Base-by-base conservation (phyloP, 75 land plant genomes). In the Pinus tabuliformis region DNA sequence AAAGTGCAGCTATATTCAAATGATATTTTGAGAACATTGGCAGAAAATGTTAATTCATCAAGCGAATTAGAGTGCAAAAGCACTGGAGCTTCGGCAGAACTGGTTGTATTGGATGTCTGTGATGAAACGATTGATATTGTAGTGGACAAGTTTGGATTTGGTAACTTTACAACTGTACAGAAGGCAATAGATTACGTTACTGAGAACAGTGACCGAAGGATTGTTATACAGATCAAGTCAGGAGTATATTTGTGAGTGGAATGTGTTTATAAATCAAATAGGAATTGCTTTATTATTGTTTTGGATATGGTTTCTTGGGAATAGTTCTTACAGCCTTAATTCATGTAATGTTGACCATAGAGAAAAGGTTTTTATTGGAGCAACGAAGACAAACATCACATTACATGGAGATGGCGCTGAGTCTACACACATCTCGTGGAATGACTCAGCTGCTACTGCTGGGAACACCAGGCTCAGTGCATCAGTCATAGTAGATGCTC, bases 151-250 rank as follows among this genome's bases (percentile, higher is more conserved):
- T 73, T 77, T 17, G 85, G 91, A 17, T 88, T 83, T 54, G 90
- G 79, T 1, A 82, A 90, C 75, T 92, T 88, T 73, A 83, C 78
- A 37, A 87, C 87, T 49, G 86, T 95, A 13, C 96, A 95, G 71
- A 79, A 83, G 62, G 96, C 98, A 11, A 84, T 95, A 9, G 91
- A 95, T 62, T 78, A 78, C 4, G 93, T 88, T 12, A 93, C 96
- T 52, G 81, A 84, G 62, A 68, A 59, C 62, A 91, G 91, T 54
- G 63, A 77, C 54, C 56, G 78, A 5, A 78, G 81, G 26, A 89
- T 89, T 70, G 68, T 89, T 52, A 85, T 92, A 60, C 58, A 86
- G 20, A 74, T 95, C 62, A 79, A 89, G 73, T 76, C 91, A 28
- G 98, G 95, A 6, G 76, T 78, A 16, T 95, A 95, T 80, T 80